Evolutionary conservation across 768 basidiomycete genomes (phyloP), one percentile per base, ranked within the genome.

Genomic region (Leucogyrophana mollusca): DNA sequence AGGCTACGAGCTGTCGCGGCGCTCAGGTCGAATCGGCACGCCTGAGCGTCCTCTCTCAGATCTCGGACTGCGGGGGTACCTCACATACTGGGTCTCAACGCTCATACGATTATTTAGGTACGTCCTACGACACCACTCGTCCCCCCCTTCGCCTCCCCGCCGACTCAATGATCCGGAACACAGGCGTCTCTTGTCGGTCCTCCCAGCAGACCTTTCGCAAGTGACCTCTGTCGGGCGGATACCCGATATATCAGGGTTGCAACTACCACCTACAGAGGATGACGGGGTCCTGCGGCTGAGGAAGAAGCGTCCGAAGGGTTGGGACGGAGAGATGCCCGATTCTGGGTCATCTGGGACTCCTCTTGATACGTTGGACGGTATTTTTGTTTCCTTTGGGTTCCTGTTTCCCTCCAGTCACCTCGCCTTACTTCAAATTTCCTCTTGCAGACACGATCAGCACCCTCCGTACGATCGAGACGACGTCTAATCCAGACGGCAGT

Each of bases 31-130:
- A 57, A 74, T 89, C 5, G 94, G 94, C 14, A 93, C 92, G 2
- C 96, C 96, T 1, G 96, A 99, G 69, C 82, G 95, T 8, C 96
- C 96, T 1, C 73, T 99, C 4, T 96, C 94, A 0, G 93, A 94
- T 52, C 82, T 98, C 13, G 96, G 96, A 6, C 74, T 94, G 9
- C 80, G 89, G 44, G 88, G 91, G 47, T 99, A 98, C 67, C 80
- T 91, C 24, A 79, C 89, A 7, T 93, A 85, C 61, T 94, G 92
- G 92, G 81, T 89, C 2, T 78, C 87, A 6, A 85, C 84, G 0
- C 73, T 94, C 47, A 66, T 94, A n/a, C 81, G 91, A 33, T 93
- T 90, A 73, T 80, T 94, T 64, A 74, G 85, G 85, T 87, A 54
- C 27, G 70, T 59, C n/a, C 41, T 24, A 40, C 42, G 13, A 30